These are phyloP conservation scores for Populus ilicifolia DNA, from an alignment of 345 rosid genomes.

Conservation along the genomic window DNA sequence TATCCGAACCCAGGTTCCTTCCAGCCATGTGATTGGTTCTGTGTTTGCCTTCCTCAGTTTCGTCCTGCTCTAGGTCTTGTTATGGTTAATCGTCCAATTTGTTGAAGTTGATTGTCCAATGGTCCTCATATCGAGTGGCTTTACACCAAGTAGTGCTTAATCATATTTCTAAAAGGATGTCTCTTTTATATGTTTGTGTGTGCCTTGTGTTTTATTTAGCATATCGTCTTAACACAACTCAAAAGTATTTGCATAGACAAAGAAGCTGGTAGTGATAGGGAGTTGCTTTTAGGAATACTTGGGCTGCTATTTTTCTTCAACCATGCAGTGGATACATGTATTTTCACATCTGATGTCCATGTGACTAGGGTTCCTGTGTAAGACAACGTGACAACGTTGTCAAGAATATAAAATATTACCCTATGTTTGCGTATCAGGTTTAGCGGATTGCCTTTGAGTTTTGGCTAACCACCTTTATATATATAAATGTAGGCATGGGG, in stretches of 20 bases:
- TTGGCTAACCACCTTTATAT: too few species aligned
- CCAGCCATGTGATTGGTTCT: constrained; percentile 7
- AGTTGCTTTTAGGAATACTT: neutral
- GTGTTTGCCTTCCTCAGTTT: constrained; percentile 6
- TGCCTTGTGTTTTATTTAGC: neutral
- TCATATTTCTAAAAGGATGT: neutral
- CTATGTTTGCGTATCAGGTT: neutral
- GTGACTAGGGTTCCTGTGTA: too few species aligned
- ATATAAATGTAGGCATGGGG: neutral
- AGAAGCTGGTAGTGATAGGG: neutral
- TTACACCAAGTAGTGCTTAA: neutral
- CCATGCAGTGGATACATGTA: neutral
- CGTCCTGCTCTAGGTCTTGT: constrained; percentile 2
- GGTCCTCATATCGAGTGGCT: neutral
- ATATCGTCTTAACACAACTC: neutral
- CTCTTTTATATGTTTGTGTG: neutral
- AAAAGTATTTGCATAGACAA: neutral
- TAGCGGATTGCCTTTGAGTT: neutral
- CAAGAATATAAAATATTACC: neutral
- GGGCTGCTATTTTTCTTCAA: neutral
- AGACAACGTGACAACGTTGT: neutral
- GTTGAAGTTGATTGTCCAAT: neutral
- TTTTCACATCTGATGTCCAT: neutral
- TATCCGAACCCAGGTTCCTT: neutral
- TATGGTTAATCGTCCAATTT: neutral